Conservation (phyloP, 805 yeast genomes). For the Komagataella mondaviorum region DNA sequence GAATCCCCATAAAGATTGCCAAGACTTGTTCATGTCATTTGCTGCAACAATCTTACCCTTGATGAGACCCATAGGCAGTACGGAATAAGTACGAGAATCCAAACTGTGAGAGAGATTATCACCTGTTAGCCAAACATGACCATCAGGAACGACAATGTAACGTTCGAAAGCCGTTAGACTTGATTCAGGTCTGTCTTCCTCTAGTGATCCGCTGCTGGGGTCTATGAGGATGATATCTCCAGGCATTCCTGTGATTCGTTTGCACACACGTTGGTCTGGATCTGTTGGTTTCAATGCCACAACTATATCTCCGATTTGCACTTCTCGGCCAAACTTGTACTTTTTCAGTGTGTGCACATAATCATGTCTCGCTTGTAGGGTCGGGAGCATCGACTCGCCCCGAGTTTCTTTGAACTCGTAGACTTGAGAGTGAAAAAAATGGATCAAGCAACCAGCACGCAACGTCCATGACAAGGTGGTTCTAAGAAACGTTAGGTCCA, state of each 20-base stretch:
- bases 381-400: slow-evolving; percentile 95
- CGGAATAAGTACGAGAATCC: slow-evolving; percentile 83
- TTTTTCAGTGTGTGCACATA: slow-evolving; percentile 65
- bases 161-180: slow-evolving; percentile 23
- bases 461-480: slow-evolving; percentile 33
- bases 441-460: slow-evolving; percentile 51
- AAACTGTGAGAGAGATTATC: slow-evolving; percentile 80
- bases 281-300: slow-evolving; percentile 87
- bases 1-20: slow-evolving; percentile 31
- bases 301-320: slow-evolving; percentile 73
- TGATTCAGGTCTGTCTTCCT: slow-evolving; percentile 10
- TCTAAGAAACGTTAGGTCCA: neutral
- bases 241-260: slow-evolving; percentile 91
- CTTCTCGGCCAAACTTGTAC: slow-evolving; percentile 47
- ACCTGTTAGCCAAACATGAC: slow-evolving; percentile 96
- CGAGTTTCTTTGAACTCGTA: slow-evolving; percentile 71
- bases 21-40: slow-evolving; percentile 33
- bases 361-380: slow-evolving; percentile 62
- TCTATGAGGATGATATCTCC: slow-evolving; percentile 79
- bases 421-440: slow-evolving; percentile 50
- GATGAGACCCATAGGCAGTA: slow-evolving; percentile 79
- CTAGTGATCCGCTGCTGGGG: slow-evolving; percentile 49
- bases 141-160: slow-evolving; percentile 73
- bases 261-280: slow-evolving; percentile 77
- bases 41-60: slow-evolving; percentile 81